Conservation (phyloP, 371 early-diverging fungal genomes). For the Fennellomyces sp. region DNA sequence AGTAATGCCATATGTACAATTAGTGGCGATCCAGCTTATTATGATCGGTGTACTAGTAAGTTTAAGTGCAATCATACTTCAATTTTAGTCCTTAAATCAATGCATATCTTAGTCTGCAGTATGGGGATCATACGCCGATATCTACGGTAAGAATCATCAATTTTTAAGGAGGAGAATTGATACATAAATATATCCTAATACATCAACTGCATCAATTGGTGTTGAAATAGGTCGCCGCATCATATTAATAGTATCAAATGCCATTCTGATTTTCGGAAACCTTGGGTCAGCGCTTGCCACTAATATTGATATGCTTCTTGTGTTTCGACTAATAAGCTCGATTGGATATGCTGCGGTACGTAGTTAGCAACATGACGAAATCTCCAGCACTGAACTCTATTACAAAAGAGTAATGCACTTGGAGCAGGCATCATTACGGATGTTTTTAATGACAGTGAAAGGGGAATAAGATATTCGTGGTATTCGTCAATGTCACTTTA, state of each 20-base stretch:
- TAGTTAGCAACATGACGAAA: background rate
- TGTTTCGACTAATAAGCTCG: conserved; percentile 34
- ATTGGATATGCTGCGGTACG: conserved; percentile 38
- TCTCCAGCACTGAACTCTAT: background rate
- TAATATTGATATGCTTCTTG: conserved; percentile 44
- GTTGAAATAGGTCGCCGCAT: conserved; percentile 36
- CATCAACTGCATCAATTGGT: conserved; percentile 7
- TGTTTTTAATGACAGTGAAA: conserved; percentile 37
- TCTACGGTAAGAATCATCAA: background rate
- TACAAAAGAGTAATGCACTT: conserved; percentile 27
- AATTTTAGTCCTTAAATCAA: background rate
- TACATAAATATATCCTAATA: background rate
- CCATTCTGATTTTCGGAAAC: conserved; percentile 30
- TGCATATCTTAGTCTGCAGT: background rate
- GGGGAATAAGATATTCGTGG: conserved; percentile 38
- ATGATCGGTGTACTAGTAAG: background rate
- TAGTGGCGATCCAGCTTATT: background rate
- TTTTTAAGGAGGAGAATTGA: too few species aligned
- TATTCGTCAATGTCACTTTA: conserved; percentile 36
- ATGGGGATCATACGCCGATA: background rate
- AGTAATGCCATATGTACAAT: background rate
- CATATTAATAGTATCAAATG: conserved; percentile 39
- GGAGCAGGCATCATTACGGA: conserved; percentile 53
- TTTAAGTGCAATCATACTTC: background rate
- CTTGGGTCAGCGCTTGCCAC: conserved; percentile 38